Evolutionary conservation across 352 stramenopile genomes (phyloP), one percentile per base, ranked within the genome.

Genomic region (Pythium angustatum): DNA sequence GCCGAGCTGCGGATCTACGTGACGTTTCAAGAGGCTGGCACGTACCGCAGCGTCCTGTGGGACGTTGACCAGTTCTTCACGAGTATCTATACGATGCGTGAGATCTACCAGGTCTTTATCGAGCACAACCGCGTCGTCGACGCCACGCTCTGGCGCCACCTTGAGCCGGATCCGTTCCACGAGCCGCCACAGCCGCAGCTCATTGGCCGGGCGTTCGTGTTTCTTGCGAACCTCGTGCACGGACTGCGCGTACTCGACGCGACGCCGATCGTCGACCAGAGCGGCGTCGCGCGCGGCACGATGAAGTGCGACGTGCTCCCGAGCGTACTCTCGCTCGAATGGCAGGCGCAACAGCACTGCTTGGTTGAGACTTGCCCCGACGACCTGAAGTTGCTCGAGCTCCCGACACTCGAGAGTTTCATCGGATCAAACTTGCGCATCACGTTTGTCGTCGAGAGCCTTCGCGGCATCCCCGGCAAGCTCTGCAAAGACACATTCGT

Each of bases 91-190:
- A 62, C 78, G 14, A 96, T 96, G 88, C 79, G 87, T 14, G 87
- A 96, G 60, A 90, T 96, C 73, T 96, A 96, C 53, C 85, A 94
- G 56, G 76, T 85, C 9, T 94, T 93, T 43, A 90, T 94, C 44
- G 78, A 88, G 52, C 80, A 85, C 54, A 90, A 79, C 22, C 81
- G 87, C 9, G 63, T 77, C 8, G 27, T 85, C 21, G 38, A 66
- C 22, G 57, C 64, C 9, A 30, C 56, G 8, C 41, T 69, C 7
- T 76, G 69, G 47, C 40, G 56, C 15, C 58, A 71, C 34, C 49
- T 67, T 34, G 66, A 72, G 27, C 58, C 52, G 11, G 84, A 96
- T 53, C 88, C 88, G 11, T 96, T 96, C 45, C 91, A 87, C 54
- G 86, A 95, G 22, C 67, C 73, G 9, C 80, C 86, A 27, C 70